A percentile compares a stretch with the other conserved stretches of the same genome.
Evolutionary conservation across 164 flowering plant species (phyloP).

Genomic region (Litsea cubeba): DNA sequence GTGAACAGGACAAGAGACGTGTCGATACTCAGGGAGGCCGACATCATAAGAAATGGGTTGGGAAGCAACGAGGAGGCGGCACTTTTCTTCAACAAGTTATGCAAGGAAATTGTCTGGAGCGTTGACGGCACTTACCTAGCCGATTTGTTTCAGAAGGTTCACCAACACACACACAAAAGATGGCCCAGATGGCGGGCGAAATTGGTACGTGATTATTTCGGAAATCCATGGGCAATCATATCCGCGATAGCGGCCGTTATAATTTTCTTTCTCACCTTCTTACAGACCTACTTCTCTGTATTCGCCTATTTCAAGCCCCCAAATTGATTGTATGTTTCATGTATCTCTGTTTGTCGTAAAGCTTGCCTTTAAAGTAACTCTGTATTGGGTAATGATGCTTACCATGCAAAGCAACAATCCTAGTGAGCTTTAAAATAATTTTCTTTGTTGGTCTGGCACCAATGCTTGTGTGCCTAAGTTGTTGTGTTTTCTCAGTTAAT

Average conservation of each 20-base stretch:
- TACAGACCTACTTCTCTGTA: not conserved
- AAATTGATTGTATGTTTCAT: too few species aligned
- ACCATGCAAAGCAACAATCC: too few species aligned
- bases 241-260: not conserved
- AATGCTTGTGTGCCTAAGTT: too few species aligned
- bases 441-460: too few species aligned
- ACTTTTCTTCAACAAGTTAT: constrained; percentile 36
- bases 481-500: too few species aligned
- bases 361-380: too few species aligned
- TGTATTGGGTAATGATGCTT: too few species aligned
- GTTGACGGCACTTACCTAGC: constrained; percentile 16
- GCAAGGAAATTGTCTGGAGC: constrained; percentile 30
- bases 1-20: constrained; percentile 43
- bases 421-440: too few species aligned
- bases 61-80: constrained; percentile 58
- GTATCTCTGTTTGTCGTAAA: too few species aligned
- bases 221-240: not conserved
- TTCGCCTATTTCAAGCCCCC: not conserved
- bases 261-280: not conserved
- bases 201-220: constrained; percentile 37
- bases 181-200: constrained; percentile 46
- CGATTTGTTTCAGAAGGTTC: constrained; percentile 23
- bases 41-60: constrained; percentile 34
- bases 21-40: constrained; percentile 24
- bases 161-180: constrained; percentile 27